phyloP scores from a whole-genome alignment of 192 early-diverging fungal genomes.

The Coemansia sp. region DNA sequence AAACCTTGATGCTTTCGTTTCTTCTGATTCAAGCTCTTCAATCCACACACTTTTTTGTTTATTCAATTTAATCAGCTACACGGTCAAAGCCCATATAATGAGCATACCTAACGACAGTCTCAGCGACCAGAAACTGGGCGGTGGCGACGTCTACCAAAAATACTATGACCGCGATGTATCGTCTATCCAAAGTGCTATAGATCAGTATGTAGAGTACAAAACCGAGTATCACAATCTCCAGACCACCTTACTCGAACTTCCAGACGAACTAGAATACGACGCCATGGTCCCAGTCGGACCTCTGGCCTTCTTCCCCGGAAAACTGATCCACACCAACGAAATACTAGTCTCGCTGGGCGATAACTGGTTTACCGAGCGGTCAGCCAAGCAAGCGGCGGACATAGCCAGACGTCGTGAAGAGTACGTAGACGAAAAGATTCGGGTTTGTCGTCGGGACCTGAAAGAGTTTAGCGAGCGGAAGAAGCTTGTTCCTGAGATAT shows the following conservation, averaged over 20 bases:
- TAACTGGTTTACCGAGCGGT: constrained; percentile 89
- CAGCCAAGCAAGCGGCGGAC: constrained; percentile 69
- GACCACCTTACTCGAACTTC: constrained; percentile 25
- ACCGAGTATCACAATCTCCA: constrained; percentile 45
- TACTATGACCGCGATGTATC: constrained; percentile 10
- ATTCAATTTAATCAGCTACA: not conserved
- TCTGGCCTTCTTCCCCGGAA: constrained; percentile 87
- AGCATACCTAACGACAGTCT: not conserved
- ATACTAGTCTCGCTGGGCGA: constrained; percentile 87
- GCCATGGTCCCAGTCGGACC: constrained; percentile 77
- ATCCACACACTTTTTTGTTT: not conserved
- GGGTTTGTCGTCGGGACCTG: constrained; percentile 14
- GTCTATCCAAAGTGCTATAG: constrained; percentile 15
- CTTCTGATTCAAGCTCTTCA: not conserved
- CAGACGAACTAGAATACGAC: constrained; percentile 32
- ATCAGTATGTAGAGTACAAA: constrained; percentile 36
- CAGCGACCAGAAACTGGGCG: not conserved
- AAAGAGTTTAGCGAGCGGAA: constrained; percentile 11
- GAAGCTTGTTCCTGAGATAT: constrained; percentile 1
- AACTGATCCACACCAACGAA: constrained; percentile 92
- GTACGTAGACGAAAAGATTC: constrained; percentile 36
- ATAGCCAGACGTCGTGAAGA: constrained; percentile 70
- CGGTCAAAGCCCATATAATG: not conserved
- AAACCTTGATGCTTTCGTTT: not conserved
- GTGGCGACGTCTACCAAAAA: constrained; percentile 17